Evolutionary conservation across 23 red algal genomes (phyloP).

Genomic region (Agarophyton chilense): DNA sequence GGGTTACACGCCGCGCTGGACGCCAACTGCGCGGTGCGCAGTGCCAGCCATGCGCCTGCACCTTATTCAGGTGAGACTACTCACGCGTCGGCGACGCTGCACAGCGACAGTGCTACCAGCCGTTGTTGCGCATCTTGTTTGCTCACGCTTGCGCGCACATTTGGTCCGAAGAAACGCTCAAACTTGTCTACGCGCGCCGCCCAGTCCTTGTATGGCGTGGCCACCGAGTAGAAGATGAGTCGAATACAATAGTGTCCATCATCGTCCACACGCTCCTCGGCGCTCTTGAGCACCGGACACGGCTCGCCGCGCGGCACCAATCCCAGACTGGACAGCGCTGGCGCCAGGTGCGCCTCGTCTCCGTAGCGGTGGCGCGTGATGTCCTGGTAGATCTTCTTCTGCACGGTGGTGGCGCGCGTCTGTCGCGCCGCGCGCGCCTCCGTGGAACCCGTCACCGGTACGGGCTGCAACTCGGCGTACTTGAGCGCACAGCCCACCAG

Average conservation of each 20-base stretch:
- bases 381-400: slow-evolving; percentile 91
- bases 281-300: slow-evolving; percentile 64
- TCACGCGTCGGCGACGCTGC: neutral
- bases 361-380: slow-evolving; percentile 98
- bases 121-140: slow-evolving; percentile 71
- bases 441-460: slow-evolving; percentile 39
- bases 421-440: slow-evolving; percentile 48
- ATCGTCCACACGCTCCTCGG: slow-evolving; percentile 49
- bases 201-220: slow-evolving; percentile 81
- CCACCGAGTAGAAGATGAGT: slow-evolving; percentile 70
- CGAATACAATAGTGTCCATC: slow-evolving; percentile 72
- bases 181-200: slow-evolving; percentile 47
- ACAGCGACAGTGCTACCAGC: slow-evolving; percentile 77
- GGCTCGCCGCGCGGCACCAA: slow-evolving; percentile 83
- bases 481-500: slow-evolving; percentile 92
- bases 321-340: slow-evolving; percentile 75
- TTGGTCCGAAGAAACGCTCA: slow-evolving; percentile 91
- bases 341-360: slow-evolving; percentile 86
- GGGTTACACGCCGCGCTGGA: no score
- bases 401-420: slow-evolving; percentile 68
- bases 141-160: slow-evolving; percentile 54
- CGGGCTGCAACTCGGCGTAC: slow-evolving; percentile 95
- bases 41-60: neutral
- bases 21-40: no score
- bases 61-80: neutral